Evolutionary conservation across 2,329 filamentous ascomycete genomes (phyloP), one percentile per base, ranked within the genome.

Genomic region (Pestalotiopsis sp.): DNA sequence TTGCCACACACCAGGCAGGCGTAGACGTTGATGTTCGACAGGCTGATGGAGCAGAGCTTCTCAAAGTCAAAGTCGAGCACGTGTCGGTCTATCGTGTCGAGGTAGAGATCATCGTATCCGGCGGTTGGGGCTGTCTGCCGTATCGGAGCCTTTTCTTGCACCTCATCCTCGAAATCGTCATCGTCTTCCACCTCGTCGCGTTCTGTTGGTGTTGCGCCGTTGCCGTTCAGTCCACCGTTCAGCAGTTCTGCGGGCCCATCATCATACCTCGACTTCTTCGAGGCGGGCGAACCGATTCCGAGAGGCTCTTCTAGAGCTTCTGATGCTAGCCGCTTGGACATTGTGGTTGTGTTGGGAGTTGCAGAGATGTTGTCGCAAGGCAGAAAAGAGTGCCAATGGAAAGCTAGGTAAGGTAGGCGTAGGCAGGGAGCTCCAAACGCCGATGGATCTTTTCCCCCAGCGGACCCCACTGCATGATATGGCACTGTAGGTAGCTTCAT

Each of bases 21-120:
- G 80, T 99, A 99, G 59, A 99, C 95, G 78, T 99, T 99, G 83
- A 98, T 98, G 79, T 98, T 98, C 63, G 95, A 97, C 7, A 99
- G 87, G 41, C 94, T 97, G 73, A 99, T 88, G 27, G 95, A 98
- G 83, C 96, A 99, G 13, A 98, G 89, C 85, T 99, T 99, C 79
- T 99, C 96, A 79, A 99, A 99, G 81, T 99, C 96, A 79, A 98
- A 98, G 81, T 99, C 96, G 68, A 98, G 90, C 61, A 97, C 91
- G 77, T 91, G 90, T 76, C 96, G 93, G 80, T 97, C 91, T 81
- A 99, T 97, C 13, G 96, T 98, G 84, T 99, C 96, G 74, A 99
- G 92, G 80, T 99, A 99, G 36, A 99, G 90, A 79, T 99, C 95
- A 76, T 92, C 91, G 83, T 98, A 99, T 71, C 95, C 95, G 78